These are phyloP conservation scores for Thamnidium elegans DNA, from an alignment of 192 early-diverging fungal genomes.

Conservation along the genomic window DNA sequence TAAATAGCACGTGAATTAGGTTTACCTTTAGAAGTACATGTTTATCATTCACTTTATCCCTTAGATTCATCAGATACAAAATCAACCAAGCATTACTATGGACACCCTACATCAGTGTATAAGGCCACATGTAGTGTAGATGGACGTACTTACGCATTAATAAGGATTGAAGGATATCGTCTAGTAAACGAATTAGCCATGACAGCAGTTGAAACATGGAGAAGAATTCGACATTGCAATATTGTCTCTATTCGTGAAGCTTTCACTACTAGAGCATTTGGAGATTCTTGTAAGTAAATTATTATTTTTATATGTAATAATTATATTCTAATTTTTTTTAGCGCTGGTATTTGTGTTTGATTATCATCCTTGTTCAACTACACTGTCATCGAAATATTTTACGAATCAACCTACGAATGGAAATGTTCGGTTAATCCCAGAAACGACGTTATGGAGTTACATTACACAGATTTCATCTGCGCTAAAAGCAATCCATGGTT, in stretches of 20 bases:
- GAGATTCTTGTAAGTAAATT: slow-evolving; percentile 71
- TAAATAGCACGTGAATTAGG: slow-evolving; percentile 51
- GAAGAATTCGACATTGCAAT: slow-evolving; percentile 74
- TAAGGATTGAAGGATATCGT: slow-evolving; percentile 80
- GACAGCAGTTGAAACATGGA: slow-evolving; percentile 82
- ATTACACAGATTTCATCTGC: slow-evolving; percentile 73
- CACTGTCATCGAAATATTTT: slow-evolving; percentile 66
- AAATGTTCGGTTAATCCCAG: slow-evolving; percentile 42
- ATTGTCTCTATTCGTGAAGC: slow-evolving; percentile 89
- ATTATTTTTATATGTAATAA: not conserved
- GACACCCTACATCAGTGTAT: slow-evolving; percentile 72
- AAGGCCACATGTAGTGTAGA: slow-evolving; percentile 83
- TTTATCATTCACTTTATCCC: slow-evolving; percentile 82
- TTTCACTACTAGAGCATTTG: slow-evolving; percentile 95
- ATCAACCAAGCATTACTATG: slow-evolving; percentile 45
- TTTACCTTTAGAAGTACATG: slow-evolving; percentile 78
- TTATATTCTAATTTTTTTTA: slow-evolving; percentile 12
- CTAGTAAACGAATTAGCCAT: slow-evolving; percentile 80
- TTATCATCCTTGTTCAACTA: slow-evolving; percentile 80
- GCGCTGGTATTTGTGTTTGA: slow-evolving; percentile 93
- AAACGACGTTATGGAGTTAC: slow-evolving; percentile 74
- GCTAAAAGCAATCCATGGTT: slow-evolving; percentile 76
- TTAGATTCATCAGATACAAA: slow-evolving; percentile 54
- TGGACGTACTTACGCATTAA: slow-evolving; percentile 79
- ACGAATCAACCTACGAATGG: slow-evolving; percentile 14